phyloP scores from a whole-genome alignment of 345 rosid species.

The Eutrema heterophyllum region DNA sequence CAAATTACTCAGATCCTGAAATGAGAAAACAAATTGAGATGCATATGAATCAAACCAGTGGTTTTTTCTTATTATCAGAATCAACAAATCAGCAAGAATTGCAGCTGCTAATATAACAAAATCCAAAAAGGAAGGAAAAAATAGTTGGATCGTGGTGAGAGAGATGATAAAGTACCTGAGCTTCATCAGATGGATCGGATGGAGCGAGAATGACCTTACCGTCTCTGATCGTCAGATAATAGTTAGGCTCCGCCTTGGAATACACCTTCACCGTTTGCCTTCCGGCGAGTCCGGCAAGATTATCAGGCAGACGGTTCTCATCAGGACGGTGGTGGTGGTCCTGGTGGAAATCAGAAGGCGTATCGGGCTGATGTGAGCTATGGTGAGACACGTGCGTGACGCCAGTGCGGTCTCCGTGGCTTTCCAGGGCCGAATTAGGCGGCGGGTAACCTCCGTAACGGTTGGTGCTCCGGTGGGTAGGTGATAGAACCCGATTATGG shows the following conservation, averaged over 20 bases:
- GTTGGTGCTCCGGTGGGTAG: conserved; percentile 14
- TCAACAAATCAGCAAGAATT: neutral
- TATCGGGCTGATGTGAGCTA: conserved; percentile 34
- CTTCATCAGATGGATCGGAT: conserved; percentile 49
- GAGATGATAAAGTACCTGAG: conserved; percentile 47
- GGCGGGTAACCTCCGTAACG: conserved; percentile 33
- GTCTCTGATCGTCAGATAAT: conserved; percentile 50
- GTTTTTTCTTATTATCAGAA: neutral
- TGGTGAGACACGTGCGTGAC: conserved; percentile 29
- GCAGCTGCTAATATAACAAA: no score
- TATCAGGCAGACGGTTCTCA: conserved; percentile 29
- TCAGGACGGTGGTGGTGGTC: conserved; percentile 11
- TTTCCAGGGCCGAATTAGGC: conserved; percentile 6
- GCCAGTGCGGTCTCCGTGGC: conserved; percentile 21
- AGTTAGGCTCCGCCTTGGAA: conserved; percentile 57
- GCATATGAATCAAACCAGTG: neutral
- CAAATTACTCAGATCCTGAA: neutral
- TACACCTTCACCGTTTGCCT: conserved; percentile 52
- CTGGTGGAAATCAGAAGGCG: conserved; percentile 37
- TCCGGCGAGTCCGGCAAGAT: conserved; percentile 37
- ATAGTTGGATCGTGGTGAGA: no score
- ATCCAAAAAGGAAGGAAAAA: no score
- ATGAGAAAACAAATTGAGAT: neutral
- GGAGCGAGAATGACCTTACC: conserved; percentile 60
- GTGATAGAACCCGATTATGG: neutral